Base-by-base conservation (phyloP, 1,284 basidiomycete genomes). In the Flammula alnicola region DNA sequence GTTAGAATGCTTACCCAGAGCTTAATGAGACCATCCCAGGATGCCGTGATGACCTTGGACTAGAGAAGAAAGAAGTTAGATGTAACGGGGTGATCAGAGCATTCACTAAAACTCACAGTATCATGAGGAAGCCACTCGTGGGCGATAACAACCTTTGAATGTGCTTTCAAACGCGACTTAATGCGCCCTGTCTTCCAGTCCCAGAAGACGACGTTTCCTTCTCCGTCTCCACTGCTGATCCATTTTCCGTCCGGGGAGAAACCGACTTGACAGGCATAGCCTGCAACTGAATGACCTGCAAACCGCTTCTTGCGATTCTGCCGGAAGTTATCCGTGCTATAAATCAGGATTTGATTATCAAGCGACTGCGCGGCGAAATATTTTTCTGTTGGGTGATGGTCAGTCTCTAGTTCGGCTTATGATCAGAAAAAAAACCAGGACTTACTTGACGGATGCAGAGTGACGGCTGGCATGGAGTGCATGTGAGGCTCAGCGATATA, bases 401-500 rank as follows among this genome's bases (percentile, higher is more conserved):
- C 38, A 64, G 56, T 48, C 9, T 38, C 42, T 55, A 45, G 49
- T 44, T 46, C 10, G 43, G 42, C 27, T 43, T 37, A 38, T 44
- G 36, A 33, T 47, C 51, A 42, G 51, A 46, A 26, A 45, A n/a
- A 45, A 56, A 36, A 19, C 20, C 16, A 35, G 38, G 16, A 84
- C 92, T 59, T 69, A 96, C 94, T 91, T 51, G 85, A 94, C 8
- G 97, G 97, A 69, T 98, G 94, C 25, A 95, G 72, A 7, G 93
- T 93, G 30, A 98, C 95, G 12, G 96, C 91, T 9, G 97, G 97
- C 95, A 99, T 98, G 27, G 94, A 97, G 72, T 99, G 95, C 97
- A 99, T 99, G 66, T 94, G 88, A 7, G 97, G 97, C 69, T 99
- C 97, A 25, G 97, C 95, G 54, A 99, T 98, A 70, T 98, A 97